Base-by-base conservation (phyloP, 768 basidiomycete species). In the Cyclocybe aegerita region DNA sequence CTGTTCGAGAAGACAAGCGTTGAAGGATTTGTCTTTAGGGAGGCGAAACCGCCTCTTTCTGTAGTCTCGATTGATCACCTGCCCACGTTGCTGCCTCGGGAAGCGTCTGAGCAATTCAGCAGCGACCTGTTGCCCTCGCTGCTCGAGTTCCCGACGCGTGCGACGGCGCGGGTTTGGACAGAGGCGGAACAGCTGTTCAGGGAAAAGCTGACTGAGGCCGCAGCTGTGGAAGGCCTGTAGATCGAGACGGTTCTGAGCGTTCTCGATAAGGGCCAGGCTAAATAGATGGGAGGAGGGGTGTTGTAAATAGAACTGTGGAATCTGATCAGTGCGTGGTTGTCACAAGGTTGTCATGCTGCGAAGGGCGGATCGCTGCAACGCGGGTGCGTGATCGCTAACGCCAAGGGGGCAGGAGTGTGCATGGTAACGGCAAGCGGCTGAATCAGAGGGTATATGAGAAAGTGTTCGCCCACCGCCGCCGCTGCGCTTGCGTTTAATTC, bases 51-150 rank as follows among this genome's bases (percentile, higher is more conserved):
- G 6, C 68, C 83, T 7, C 68, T 98, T 56, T 86, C 84, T 6
- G 90, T 98, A 55, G 83, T 97, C 56, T 94, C 97, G 10, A 98
- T 99, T 54, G 97, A 98, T 71, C 96, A 98, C 65, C 77, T 98
- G 55, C 97, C 97, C 8, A 97, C 96, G 23, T 73, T 98, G 51
- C 79, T 99, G 33, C 97, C 97, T 16, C 80, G 97, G 43, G 97
- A 99, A 69, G 88, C 96, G 4, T 97, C 94, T 1, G 96, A 99
- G 69, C 94, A 97, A 63, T 98, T 98, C 73, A 94, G 92, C 61
- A 59, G 69, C 2, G 93, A 95, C 68, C 77, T 98, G 17, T 73
- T 96, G 32, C 93, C 94, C 7, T 89, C 92, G 5, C 69, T 98
- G 54, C 66, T 94, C 80, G 79, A 89, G 63, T 82, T 95, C 58